These are phyloP conservation scores for Yamadazyma sp. DNA, from an alignment of 1,139 yeast species.

Conservation along the genomic window DNA sequence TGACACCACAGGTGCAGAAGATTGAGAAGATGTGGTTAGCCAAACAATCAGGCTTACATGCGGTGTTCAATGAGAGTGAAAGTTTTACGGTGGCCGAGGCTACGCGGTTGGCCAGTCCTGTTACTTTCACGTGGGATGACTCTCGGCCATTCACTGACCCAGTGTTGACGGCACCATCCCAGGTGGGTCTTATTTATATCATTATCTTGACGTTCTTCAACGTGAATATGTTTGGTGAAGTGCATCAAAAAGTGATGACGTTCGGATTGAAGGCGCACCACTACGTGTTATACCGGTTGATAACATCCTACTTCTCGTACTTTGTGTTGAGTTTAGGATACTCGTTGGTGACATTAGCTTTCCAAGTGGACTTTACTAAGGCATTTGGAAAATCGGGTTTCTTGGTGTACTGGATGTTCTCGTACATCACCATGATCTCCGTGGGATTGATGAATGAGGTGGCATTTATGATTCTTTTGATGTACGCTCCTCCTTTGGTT, in stretches of 20 bases:
- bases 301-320: constrained; percentile 30
- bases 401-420: constrained; percentile 45
- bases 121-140: constrained; percentile 43
- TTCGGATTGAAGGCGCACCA: constrained; percentile 29
- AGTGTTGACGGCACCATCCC: constrained; percentile 61
- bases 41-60: constrained; percentile 13
- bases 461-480: constrained; percentile 31
- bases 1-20: constrained; percentile 22
- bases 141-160: constrained; percentile 50
- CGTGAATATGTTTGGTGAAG: constrained; percentile 55
- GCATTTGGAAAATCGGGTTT: constrained; percentile 45
- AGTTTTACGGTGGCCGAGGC: constrained; percentile 17
- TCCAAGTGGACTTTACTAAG: constrained; percentile 40
- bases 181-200: constrained; percentile 74
- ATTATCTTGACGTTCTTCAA: constrained; percentile 64
- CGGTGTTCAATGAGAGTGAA: constrained; percentile 10
- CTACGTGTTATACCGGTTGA: constrained; percentile 31
- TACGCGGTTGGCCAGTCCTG: constrained; percentile 29
- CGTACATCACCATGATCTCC: constrained; percentile 43
- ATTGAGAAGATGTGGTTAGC: constrained; percentile 22
- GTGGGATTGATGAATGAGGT: constrained; percentile 45
- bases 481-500: constrained; percentile 36
- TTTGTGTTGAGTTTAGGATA: constrained; percentile 37
- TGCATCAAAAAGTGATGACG: constrained; percentile 48
- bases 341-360: constrained; percentile 41